A percentile compares a stretch with the other conserved stretches of the same genome.
These are phyloP conservation scores for Myxozyma lipomycoides DNA, from an alignment of 805 yeast species.

Conservation along the genomic window DNA sequence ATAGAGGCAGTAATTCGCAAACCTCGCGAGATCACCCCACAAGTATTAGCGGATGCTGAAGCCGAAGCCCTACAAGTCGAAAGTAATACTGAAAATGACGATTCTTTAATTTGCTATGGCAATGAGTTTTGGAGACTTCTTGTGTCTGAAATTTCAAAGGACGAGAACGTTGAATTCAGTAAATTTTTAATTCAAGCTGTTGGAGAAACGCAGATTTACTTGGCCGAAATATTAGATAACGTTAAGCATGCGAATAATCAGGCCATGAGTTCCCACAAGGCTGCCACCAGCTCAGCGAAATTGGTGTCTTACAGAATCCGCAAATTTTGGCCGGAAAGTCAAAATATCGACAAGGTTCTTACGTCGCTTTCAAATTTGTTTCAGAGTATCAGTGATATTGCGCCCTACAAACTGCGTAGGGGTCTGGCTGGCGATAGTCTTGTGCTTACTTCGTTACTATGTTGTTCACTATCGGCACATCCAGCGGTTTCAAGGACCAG, in stretches of 20 bases:
- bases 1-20: conserved; percentile 8
- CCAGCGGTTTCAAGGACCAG: conserved; percentile 60
- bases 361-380: conserved; percentile 10
- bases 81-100: conserved; percentile 8
- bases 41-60: conserved; percentile 9
- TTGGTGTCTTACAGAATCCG: conserved; percentile 7
- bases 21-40: conserved; percentile 14
- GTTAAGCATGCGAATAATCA: conserved; percentile 32
- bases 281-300: not conserved
- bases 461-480: conserved; percentile 64
- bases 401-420: conserved; percentile 18
- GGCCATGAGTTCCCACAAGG: conserved; percentile 1
- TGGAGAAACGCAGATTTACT: conserved; percentile 11
- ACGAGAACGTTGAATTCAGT: conserved; percentile 14
- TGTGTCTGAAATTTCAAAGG: conserved; percentile 28
- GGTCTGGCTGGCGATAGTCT: conserved; percentile 5
- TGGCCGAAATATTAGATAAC: conserved; percentile 28
- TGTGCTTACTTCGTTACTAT: conserved; percentile 46
- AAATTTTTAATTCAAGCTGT: conserved; percentile 23
- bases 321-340: conserved; percentile 5
- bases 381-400: conserved; percentile 18
- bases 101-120: conserved; percentile 14
- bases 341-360: conserved; percentile 4
- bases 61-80: conserved; percentile 33
- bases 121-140: conserved; percentile 18